Base-by-base conservation (phyloP, 1,139 yeast genomes). In the Hansenula sp. region DNA sequence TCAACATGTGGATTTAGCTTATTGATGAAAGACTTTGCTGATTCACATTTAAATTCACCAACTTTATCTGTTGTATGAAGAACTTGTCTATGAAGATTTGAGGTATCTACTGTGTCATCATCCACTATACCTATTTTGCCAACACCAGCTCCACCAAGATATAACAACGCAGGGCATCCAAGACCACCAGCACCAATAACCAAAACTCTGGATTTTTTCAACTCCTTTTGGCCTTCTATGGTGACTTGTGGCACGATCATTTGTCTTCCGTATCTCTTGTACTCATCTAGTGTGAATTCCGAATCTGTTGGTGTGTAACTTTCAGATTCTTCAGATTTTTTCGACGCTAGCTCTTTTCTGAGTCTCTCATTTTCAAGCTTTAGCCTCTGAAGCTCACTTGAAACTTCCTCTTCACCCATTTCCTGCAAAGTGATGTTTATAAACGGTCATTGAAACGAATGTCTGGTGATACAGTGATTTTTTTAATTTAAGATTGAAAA, bases 101-200 rank as follows among this genome's bases (percentile, higher is more conserved):
- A 85, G 1, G 70, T 66, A 52, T 91, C 98, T 0, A 94, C 97
- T 0, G 65, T 61, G 63, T 94, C 99, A 56, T 81, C 79, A 64
- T 94, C 99, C 1, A 90, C 83, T 17, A 94, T 85, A 5, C 97
- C 97, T 25, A 93, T 71, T 3, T 68, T 64, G 1, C 98, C 98
- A 3, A 93, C 68, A 2, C 99, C 99, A 0, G 96, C 86, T 0
- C 95, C 96, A 0, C 84, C 81, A 4, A 94, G 67, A 59, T 94
- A 94, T 33, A 87, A 74, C 41, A 93, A 65, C 0, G 95, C 95
- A 1, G 99, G 98, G 53, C 96, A 85, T 0, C 99, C 99, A 11
- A 94, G 71, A 0, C 99, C 99, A 12, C 99, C 99, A 0, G 97
- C 97, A 1, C 99, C 99, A 9, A 94, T 74, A 0, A 94, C 93